These are phyloP conservation scores for Triangularia setosa DNA, from an alignment of 2,329 filamentous ascomycete species.

Conservation along the genomic window DNA sequence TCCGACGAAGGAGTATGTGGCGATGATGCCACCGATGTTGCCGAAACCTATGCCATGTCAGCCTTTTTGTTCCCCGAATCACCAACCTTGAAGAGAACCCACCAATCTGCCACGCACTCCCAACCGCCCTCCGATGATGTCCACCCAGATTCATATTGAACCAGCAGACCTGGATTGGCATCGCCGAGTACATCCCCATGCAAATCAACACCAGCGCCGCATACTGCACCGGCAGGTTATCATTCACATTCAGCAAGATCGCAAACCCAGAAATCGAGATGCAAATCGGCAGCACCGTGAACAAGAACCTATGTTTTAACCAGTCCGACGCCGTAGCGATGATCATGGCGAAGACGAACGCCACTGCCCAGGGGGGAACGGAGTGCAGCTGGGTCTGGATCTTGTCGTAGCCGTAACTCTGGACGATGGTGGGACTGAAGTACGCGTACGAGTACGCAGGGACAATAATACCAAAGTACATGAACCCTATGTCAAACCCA, in stretches of 20 bases:
- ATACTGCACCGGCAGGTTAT: constrained; percentile 66
- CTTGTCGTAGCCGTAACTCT: constrained; percentile 58
- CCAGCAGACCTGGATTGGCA: constrained; percentile 84
- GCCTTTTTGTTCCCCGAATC: not conserved
- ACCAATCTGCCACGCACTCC: constrained; percentile 70
- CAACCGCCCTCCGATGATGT: constrained; percentile 66
- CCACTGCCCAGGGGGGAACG: constrained; percentile 59
- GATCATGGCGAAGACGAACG: constrained; percentile 75
- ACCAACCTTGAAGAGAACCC: not conserved
- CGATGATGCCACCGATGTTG: constrained; percentile 75
- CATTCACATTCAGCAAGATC: constrained; percentile 68
- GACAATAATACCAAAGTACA: constrained; percentile 78
- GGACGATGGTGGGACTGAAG: constrained; percentile 70
- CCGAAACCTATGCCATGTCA: constrained; percentile 51
- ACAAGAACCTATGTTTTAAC: constrained; percentile 68
- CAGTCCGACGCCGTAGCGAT: constrained; percentile 70
- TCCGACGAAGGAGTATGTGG: constrained; percentile 64
- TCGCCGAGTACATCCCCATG: constrained; percentile 77
- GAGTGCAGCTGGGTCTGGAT: constrained; percentile 57
- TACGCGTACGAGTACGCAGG: constrained; percentile 76
- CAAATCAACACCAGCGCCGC: constrained; percentile 77
- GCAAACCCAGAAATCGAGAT: constrained; percentile 70
- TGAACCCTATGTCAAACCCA: no score
- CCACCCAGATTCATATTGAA: constrained; percentile 76
- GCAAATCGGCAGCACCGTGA: constrained; percentile 64